Evolutionary conservation across 306 rosid genomes (phyloP), one percentile per base, ranked within the genome.

Genomic region (Quercus engelmannii): DNA sequence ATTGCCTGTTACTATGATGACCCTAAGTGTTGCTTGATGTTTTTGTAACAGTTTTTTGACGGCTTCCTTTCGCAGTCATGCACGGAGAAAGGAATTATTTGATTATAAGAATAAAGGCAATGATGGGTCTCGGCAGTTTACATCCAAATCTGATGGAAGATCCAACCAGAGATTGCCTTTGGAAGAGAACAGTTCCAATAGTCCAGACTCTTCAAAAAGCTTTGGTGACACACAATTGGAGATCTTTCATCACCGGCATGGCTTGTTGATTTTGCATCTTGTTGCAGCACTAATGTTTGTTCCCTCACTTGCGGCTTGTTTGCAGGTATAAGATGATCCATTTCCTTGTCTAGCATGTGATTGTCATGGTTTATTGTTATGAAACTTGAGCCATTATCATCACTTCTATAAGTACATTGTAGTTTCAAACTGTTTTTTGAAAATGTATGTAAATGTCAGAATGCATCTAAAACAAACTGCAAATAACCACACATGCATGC

Each of bases 271-370:
- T 64, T 86, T 93, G 89, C 97, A 93, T 89, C 88, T 91, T 79
- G 58, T 80, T 65, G 96, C 98, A 59, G 76, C 93, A 30, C 74
- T 89, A 74, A 95, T 95, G 99, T 95, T 95, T 93, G 90, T 85
- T 43, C 97, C 98, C 41, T 93, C 99, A 23, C 88, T 87, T 43
- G 92, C 85, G 20, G 92, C 98, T 91, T 95, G 98, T 96, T 85
- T 91, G 86, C 96, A 95, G 98, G 99, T 93, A 93, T 71, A 67
- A 54, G 67, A 70, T 26, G 35, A 15, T 74, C 35, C 12, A 43
- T 74, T 71, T 80, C 74, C 20, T 76, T 87, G 21, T 76, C 67
- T 67, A 51, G 62, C 58, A 20, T 55, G 65, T 76, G 55, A 43
- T 73, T 69, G 62, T 59, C 31, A 57, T 26, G 75, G 58, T 46